A percentile compares a stretch with the other conserved stretches of the same genome.
Conservation (phyloP, 257 asterid genomes). For the Datura wrightii region DNA sequence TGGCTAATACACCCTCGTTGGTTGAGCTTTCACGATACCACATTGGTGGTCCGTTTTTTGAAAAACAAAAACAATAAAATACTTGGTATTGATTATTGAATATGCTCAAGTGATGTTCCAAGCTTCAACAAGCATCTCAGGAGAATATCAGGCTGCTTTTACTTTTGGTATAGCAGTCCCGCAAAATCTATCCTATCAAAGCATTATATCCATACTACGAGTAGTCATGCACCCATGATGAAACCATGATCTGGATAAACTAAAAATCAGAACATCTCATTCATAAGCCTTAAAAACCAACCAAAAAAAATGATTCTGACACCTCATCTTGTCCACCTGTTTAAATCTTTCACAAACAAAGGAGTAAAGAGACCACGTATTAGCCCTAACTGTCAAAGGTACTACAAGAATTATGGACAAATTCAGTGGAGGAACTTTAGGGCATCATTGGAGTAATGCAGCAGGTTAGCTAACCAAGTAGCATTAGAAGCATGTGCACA, state of each 20-base stretch:
- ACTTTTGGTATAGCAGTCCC: conserved; percentile 17
- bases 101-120: not conserved
- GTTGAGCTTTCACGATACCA: conserved; percentile 1
- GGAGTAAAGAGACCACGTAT: not conserved
- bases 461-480: not conserved
- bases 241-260: not conserved
- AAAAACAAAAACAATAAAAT: not conserved
- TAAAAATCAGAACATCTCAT: not conserved
- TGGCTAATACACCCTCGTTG: not conserved
- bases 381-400: not conserved
- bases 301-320: not conserved
- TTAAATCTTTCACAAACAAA: not conserved
- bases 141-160: not conserved
- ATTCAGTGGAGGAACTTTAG: not conserved
- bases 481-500: not conserved
- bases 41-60: not conserved
- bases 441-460: not conserved
- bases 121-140: conserved; percentile 15
- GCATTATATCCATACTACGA: not conserved
- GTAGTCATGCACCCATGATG: not conserved
- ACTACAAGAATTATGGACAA: conserved; percentile 11
- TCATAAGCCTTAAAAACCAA: not conserved
- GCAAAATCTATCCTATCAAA: not conserved
- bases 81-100: not conserved
- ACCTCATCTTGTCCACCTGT: not conserved